Evolutionary conservation across 176 grass and related monocot genomes (phyloP), one percentile per base, ranked within the genome.

Genomic region (Leersia perrieri): DNA sequence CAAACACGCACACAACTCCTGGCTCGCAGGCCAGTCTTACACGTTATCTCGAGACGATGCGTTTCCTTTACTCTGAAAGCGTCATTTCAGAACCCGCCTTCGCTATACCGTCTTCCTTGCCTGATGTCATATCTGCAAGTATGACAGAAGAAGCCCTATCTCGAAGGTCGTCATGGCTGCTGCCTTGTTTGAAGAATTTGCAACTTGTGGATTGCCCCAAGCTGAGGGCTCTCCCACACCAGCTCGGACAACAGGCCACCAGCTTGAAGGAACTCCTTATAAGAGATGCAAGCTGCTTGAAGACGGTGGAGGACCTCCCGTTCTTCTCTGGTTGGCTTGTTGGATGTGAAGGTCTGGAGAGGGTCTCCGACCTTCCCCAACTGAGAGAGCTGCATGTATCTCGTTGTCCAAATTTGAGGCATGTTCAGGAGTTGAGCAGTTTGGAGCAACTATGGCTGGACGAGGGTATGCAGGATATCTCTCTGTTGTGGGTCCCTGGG

Each of bases 161-260:
- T n/a, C n/a, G n/a, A n/a, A n/a, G n/a, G n/a, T n/a, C n/a, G n/a
- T n/a, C n/a, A n/a, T 55, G 5, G 39, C 51, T 78, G 11, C 26
- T 86, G 33, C 82, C 87, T 30, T 2, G 12, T 34, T 35, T 89
- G 16, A 2, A 62, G 25, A 1, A 0, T 16, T 63, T 80, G 0
- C 0, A 1, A 7, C 11, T 89, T 68, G 2, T 0, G 0, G 16
- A n/a, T 0, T 85, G 87, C 35, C 87, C 81, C 0, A 77, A 85
- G 12, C 41, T 89, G 27, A 85, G 51, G 31, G 77, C 45, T 65
- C 70, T 85, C 27, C 87, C 75, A 29, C 42, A 30, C 63, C 36
- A 44, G 12, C 40, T 89, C 5, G 47, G 33, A 9, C 27, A 49
- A 15, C 32, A 85, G 16, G 62, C 70, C 30, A 51, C 35, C 3